phyloP scores from a whole-genome alignment of 169 alveolate species.

The Perkinsus olseni region DNA sequence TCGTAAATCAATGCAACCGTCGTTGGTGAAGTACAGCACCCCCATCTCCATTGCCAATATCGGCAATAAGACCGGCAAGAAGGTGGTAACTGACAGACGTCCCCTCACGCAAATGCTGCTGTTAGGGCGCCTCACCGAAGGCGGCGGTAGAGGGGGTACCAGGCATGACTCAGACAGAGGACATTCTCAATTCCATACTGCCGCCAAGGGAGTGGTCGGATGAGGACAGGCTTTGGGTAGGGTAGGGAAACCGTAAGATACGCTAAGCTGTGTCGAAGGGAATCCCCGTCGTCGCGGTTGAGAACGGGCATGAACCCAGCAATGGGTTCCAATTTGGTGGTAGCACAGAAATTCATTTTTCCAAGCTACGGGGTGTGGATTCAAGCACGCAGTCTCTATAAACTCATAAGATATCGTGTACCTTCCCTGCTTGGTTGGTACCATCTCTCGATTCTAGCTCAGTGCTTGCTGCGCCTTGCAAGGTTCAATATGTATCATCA shows the following conservation, averaged over 20 bases:
- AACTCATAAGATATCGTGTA: no score
- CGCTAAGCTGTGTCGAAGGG: background rate
- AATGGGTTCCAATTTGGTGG: no score
- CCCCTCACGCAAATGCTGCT: no score
- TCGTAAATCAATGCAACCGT: background rate
- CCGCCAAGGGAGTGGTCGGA: slow-evolving; percentile 87
- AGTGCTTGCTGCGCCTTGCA: background rate
- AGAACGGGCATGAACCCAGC: no score
- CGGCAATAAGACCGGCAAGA: background rate
- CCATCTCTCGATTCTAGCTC: no score
- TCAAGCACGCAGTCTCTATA: no score
- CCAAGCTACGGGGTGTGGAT: no score
- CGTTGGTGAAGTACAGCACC: background rate
- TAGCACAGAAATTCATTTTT: no score
- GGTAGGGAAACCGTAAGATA: background rate
- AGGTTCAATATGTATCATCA: slow-evolving; percentile 74
- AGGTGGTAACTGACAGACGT: background rate
- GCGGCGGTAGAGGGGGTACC: slow-evolving; percentile 9
- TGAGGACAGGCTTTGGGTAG: slow-evolving; percentile 74
- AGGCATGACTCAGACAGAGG: slow-evolving; percentile 67
- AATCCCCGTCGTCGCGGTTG: no score
- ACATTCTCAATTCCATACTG: slow-evolving; percentile 74
- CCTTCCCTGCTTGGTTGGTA: no score
- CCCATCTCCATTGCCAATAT: background rate
- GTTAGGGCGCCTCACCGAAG: background rate